Base-by-base conservation (phyloP, 73 alveolate genomes). In the Blepharisma japonicum region DNA sequence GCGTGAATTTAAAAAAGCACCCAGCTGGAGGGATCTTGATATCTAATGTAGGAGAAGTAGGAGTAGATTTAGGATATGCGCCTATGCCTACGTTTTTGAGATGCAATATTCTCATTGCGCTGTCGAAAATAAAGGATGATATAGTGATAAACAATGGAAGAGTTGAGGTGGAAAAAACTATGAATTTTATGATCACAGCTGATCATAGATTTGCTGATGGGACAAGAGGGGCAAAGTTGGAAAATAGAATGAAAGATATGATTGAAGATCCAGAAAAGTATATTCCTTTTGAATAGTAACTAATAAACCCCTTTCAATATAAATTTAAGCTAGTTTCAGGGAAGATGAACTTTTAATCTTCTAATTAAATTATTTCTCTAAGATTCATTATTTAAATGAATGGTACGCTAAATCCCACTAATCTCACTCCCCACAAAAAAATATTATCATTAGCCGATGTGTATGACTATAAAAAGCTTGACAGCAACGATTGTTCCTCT, bases 161-260 rank as follows among this genome's bases (percentile, higher is more conserved):
- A 61, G 18, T 61, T n/a, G 47, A 25, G 11, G 23, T 61, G 14
- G 74, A 61, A 14, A 61, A 61, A 25, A 39, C 23, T 2, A 20
- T 61, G 47, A 61, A n/a, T n/a, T 8, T 61, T 61, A 39, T 39
- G 11, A 25, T 25, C 39, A 61, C 74, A 1, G 74, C 23, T 61
- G 74, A 61, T 61, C 74, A 61, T 61, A 14, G 74, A 48, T 61
- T 61, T 61, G 23, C 23, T 0, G 74, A 61, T 61, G 74, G 74
- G 47, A 39, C 23, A 14, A 11, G 23, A 18, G 74, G 47, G 11
- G n/a, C 23, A 3, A 39, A 14, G 11, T 4, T 39, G 46, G 47
- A 61, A 25, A 61, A 61, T 61, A 8, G 23, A 14, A 9, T 61
- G 46, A 14, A 61, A 39, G 18, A 61, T 8, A 25, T 61, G 46